A percentile compares a stretch with the other conserved stretches of the same genome.
phyloP scores from a whole-genome alignment of 345 rosid species.

The Eucalyptus erythrocorys region DNA sequence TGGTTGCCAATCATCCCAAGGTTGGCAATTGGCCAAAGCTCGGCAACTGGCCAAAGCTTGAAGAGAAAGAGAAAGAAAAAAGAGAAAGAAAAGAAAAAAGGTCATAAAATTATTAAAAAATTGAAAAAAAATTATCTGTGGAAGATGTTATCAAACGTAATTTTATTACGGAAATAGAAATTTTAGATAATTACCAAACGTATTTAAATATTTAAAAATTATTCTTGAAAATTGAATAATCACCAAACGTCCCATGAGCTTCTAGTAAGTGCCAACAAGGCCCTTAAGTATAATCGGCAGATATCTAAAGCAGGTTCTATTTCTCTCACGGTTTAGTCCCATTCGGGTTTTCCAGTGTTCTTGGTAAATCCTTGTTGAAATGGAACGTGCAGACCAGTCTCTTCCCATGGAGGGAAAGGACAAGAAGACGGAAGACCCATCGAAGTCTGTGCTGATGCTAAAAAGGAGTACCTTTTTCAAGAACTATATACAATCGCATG shows the following conservation, averaged over 20 bases:
- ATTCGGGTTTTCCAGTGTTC: background rate
- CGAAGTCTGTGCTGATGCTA: background rate
- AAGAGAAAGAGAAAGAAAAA: fast-evolving
- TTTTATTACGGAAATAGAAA: fast-evolving
- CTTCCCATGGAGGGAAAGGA: background rate
- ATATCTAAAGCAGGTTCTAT: background rate
- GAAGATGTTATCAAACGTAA: fast-evolving
- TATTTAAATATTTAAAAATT: no score
- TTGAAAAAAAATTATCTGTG: no score
- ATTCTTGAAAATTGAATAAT: fast-evolving
- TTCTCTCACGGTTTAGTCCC: background rate
- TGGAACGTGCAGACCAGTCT: background rate
- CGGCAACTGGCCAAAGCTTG: no score
- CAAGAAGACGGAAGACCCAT: background rate
- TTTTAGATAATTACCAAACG: fast-evolving
- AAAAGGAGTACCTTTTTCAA: background rate
- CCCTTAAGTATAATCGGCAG: background rate
- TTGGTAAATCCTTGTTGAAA: background rate
- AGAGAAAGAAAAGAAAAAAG: fast-evolving
- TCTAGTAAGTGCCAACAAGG: background rate
- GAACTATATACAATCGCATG: background rate
- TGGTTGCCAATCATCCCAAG: fast-evolving
- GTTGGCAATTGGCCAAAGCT: no score
- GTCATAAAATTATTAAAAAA: no score
- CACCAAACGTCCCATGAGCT: no score